Percentiles rank a stretch among this genome's conserved stretches.
These are phyloP conservation scores for Pestalotiopsis sp. DNA, from an alignment of 2,329 filamentous ascomycete species.

Conservation along the genomic window DNA sequence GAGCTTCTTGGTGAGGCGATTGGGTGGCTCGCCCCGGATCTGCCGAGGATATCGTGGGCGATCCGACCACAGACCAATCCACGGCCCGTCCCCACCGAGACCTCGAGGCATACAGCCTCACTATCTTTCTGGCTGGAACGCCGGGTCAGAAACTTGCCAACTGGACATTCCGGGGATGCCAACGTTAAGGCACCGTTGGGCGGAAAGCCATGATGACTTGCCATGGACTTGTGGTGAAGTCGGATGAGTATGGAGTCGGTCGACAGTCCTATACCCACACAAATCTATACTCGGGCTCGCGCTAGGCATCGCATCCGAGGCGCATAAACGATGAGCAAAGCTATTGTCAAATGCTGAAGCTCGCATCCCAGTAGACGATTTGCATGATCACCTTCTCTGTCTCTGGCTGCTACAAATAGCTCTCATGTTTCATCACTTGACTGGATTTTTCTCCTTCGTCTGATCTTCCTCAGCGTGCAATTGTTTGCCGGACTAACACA, in stretches of 20 bases:
- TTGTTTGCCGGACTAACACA: not conserved
- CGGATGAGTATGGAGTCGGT: not conserved
- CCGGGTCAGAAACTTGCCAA: not conserved
- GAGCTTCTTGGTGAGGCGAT: not conserved
- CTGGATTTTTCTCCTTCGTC: not conserved
- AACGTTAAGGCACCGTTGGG: not conserved
- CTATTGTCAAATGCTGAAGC: not conserved
- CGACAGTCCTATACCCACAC: not conserved
- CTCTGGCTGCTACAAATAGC: slow-evolving; percentile 1
- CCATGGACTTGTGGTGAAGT: not conserved
- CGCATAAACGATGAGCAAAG: slow-evolving; percentile 4
- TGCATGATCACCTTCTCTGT: not conserved
- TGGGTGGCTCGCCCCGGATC: not conserved
- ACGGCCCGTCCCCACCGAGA: not conserved
- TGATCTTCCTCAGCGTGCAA: slow-evolving; percentile 1
- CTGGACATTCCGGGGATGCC: not conserved
- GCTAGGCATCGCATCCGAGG: not conserved
- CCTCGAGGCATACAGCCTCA: not conserved
- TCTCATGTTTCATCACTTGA: slow-evolving; percentile 1
- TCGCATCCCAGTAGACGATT: not conserved
- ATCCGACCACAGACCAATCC: not conserved
- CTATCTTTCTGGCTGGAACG: not conserved
- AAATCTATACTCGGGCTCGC: not conserved
- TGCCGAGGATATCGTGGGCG: not conserved
- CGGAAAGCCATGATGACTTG: not conserved